Percentiles rank a stretch among this genome's conserved stretches.
phyloP scores from a whole-genome alignment of 2,329 filamentous ascomycete species.

The Monosporascus sp. region DNA sequence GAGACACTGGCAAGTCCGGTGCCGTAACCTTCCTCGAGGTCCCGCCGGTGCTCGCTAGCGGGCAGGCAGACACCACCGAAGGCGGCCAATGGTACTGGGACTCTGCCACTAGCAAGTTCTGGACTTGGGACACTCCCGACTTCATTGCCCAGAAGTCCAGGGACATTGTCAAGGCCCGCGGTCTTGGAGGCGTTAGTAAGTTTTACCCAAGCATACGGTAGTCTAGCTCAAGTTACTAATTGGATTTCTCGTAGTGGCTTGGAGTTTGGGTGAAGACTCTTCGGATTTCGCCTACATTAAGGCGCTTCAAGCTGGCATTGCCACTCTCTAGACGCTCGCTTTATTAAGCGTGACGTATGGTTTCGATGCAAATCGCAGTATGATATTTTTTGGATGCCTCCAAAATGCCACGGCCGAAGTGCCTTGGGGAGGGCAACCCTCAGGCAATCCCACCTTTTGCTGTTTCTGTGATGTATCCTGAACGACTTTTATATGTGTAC shows the following conservation, averaged over 20 bases:
- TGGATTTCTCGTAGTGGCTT: slow-evolving; percentile 6
- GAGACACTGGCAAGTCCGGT: slow-evolving; percentile 41
- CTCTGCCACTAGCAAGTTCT: slow-evolving; percentile 54
- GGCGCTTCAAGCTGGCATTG: slow-evolving; percentile 13
- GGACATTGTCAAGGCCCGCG: slow-evolving; percentile 49
- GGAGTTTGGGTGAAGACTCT: slow-evolving; percentile 17
- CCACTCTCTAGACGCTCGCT: slow-evolving; percentile 7
- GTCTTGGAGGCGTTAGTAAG: slow-evolving; percentile 58
- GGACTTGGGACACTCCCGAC: slow-evolving; percentile 66
- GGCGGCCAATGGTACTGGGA: slow-evolving; percentile 71
- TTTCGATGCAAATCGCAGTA: neutral
- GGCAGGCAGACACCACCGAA: slow-evolving; percentile 48
- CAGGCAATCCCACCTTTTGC: neutral
- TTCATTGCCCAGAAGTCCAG: slow-evolving; percentile 59
- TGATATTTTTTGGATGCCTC: too few species aligned
- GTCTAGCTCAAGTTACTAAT: neutral
- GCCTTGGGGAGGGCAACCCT: neutral
- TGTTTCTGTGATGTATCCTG: neutral
- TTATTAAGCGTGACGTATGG: neutral
- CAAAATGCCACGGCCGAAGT: too few species aligned
- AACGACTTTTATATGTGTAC: neutral
- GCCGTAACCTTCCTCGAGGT: slow-evolving; percentile 49
- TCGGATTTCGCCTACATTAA: slow-evolving; percentile 12
- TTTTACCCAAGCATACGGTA: neutral
- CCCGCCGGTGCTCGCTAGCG: slow-evolving; percentile 27